Evolutionary conservation across 225 moss, liverwort and hornwort species (phyloP).

Genomic region (Pseudoscleropodium purum): DNA sequence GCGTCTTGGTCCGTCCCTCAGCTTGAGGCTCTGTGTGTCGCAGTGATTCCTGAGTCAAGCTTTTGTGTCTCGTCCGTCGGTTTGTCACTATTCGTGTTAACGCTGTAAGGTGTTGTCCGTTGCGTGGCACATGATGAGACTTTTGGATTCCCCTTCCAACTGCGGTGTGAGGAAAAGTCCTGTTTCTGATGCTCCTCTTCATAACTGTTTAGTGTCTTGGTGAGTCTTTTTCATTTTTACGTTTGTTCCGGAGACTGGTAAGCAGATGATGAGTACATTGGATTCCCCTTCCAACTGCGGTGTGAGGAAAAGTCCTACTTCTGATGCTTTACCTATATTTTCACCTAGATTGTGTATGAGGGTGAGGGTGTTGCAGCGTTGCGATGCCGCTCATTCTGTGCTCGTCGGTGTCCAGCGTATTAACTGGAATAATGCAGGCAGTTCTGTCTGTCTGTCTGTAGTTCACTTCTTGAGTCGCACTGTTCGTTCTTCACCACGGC

Average conservation of each 20-base stretch:
- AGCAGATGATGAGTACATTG: slow-evolving; percentile 50
- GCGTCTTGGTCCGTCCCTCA: too few relatives aligned
- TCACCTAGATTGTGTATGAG: too few relatives aligned
- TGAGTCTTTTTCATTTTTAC: neutral
- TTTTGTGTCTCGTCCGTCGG: too few relatives aligned
- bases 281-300: slow-evolving; percentile 59
- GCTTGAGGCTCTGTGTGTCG: rapidly evolving
- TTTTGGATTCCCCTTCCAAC: slow-evolving; percentile 65
- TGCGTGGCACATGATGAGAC: slow-evolving; percentile 43
- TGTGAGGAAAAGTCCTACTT: slow-evolving; percentile 51
- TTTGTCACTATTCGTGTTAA: too few relatives aligned
- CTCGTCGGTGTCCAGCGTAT: neutral
- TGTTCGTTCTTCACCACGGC: neutral
- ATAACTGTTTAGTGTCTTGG: neutral
- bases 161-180: slow-evolving; percentile 50
- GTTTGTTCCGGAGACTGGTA: neutral
- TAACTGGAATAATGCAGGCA: neutral
- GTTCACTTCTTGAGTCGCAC: neutral
- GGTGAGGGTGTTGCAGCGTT: neutral
- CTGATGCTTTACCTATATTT: slow-evolving; percentile 23
- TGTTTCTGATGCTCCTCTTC: slow-evolving; percentile 38
- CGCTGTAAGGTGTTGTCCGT: too few relatives aligned
- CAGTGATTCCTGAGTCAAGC: rapidly evolving
- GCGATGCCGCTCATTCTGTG: too few relatives aligned
- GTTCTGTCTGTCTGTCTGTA: neutral